Evolutionary conservation across 306 rosid genomes (phyloP), one percentile per base, ranked within the genome.

Genomic region (Aeschynomene evenia): DNA sequence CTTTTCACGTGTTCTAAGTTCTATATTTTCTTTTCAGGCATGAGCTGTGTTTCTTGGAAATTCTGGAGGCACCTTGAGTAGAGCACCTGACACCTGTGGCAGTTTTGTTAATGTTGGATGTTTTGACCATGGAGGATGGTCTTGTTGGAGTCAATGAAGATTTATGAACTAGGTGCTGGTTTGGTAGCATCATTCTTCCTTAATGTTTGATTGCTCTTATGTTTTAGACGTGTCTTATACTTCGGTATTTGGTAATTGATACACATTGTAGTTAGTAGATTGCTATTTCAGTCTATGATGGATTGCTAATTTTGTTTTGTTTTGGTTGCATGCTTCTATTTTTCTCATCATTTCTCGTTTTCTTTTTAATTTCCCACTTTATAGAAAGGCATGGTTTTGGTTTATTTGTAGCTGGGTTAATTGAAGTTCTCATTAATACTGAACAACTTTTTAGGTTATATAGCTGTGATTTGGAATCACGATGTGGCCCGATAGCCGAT

Each of bases 371-470:
- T 72, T 45, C 39, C 21, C 39, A 8, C 16, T 51, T 31, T 70
- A 58, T 71, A 23, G 10, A 15, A 54, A 54, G 64, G 61, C 29
- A 43, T 79, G 75, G 20, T 48, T 50, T 37, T 78, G 43, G 58
- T 63, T 52, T 72, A 67, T 31, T 73, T 43, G 36, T 76, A 45
- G 48, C 70, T 66, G 21, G n/a, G 59, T 83, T 70, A 75, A 45
- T 45, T 14, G 51, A 45, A n/a, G 21, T 45, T 3, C 3, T 16
- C n/a, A 66, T 74, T 85, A 68, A 81, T 82, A 56, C 34, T 78
- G 70, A 85, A 80, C 68, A 59, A 81, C 85, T 85, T 85, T 69
- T 86, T 86, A 88, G 91, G 87, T 83, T 86, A 88, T 91, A 91
- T 91, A 88, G 97, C 74, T 87, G 56, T 81, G 89, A 75, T 82